phyloP scores from a whole-genome alignment of 2,329 filamentous ascomycete genomes.

The Trichothecium roseum region DNA sequence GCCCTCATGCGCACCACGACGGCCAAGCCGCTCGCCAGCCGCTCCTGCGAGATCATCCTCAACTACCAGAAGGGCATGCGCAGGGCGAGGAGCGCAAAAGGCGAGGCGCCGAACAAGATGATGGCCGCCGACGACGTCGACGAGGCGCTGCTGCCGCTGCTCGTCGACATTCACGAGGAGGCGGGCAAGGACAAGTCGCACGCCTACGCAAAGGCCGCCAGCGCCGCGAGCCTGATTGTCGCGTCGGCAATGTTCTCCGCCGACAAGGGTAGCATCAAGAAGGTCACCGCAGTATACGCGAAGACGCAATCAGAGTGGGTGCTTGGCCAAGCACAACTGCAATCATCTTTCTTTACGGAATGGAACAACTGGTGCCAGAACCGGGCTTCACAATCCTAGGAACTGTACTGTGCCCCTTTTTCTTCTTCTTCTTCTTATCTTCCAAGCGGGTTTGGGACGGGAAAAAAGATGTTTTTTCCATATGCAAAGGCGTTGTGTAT shows the following conservation, averaged over 20 bases:
- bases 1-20: constrained; percentile 65
- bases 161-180: constrained; percentile 60
- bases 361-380: constrained; percentile 65
- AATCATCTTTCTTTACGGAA: constrained; percentile 57
- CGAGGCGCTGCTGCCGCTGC: constrained; percentile 32
- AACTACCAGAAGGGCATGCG: constrained; percentile 58
- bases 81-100: constrained; percentile 38
- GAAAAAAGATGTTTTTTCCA: too few relatives aligned
- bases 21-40: constrained; percentile 64
- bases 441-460: too few relatives aligned
- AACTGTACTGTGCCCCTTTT: constrained; percentile 2
- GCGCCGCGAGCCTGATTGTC: constrained; percentile 58
- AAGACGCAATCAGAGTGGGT: constrained; percentile 49
- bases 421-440: too few relatives aligned
- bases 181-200: constrained; percentile 54
- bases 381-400: constrained; percentile 22
- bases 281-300: constrained; percentile 54
- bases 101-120: constrained; percentile 20
- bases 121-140: constrained; percentile 31
- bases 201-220: constrained; percentile 64
- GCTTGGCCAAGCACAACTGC: constrained; percentile 46
- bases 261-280: constrained; percentile 40
- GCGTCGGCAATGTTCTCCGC: constrained; percentile 49
- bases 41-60: constrained; percentile 61
- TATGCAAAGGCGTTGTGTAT: too few relatives aligned